Percentiles rank a stretch among this genome's conserved stretches.
phyloP scores from a whole-genome alignment of 768 basidiomycete genomes.

The Dacryopinax spathularia region DNA sequence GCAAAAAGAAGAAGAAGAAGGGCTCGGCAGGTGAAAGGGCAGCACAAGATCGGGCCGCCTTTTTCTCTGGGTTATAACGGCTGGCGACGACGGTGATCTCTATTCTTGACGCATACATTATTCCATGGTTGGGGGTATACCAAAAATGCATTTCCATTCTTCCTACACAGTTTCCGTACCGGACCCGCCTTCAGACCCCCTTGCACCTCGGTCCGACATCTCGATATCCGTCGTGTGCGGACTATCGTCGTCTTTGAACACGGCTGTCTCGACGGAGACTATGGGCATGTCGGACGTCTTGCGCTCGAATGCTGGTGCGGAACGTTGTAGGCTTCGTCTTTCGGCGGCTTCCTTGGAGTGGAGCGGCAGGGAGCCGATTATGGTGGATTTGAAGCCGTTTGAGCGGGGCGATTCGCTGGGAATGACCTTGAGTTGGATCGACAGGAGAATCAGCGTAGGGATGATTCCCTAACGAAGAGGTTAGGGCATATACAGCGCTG shows the following conservation, averaged over 20 bases:
- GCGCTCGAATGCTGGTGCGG: no score
- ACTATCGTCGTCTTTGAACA: not conserved
- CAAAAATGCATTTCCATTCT: not conserved
- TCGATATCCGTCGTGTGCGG: no score
- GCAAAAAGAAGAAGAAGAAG: slow-evolving; percentile 40
- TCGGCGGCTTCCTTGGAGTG: no score
- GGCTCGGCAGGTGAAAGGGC: slow-evolving; percentile 36
- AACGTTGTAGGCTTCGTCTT: no score
- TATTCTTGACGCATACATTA: not conserved
- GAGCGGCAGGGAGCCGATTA: not conserved
- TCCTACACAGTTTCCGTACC: not conserved
- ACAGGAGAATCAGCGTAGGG: not conserved
- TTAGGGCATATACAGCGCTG: not conserved
- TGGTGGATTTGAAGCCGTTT: not conserved
- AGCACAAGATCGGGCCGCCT: not conserved
- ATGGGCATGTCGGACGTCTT: not conserved
- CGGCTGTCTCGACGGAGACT: not conserved
- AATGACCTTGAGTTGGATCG: not conserved
- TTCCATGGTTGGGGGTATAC: not conserved
- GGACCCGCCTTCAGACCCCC: not conserved
- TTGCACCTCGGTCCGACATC: not conserved
- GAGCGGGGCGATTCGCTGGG: not conserved
- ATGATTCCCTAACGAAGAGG: not conserved
- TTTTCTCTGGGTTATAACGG: not conserved
- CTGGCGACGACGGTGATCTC: not conserved